A percentile compares a stretch with the other conserved stretches of the same genome.
phyloP scores from a whole-genome alignment of 306 rosid genomes.

The Lotus japonicus region DNA sequence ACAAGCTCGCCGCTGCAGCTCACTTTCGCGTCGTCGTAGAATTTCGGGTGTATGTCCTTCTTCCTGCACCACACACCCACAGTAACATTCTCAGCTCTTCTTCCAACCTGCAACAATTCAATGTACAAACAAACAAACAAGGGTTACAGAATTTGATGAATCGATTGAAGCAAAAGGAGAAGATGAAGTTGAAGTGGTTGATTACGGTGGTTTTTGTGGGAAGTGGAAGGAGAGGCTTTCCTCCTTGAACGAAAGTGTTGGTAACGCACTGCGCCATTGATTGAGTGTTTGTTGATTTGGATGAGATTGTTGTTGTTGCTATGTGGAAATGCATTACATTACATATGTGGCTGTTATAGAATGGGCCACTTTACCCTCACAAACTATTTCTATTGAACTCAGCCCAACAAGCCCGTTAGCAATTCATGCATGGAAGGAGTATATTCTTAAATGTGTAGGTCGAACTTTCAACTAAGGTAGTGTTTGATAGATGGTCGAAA shows the following conservation, averaged over 20 bases:
- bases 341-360: neutral
- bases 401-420: neutral
- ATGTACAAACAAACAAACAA: too few relatives aligned
- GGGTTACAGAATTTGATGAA: too few relatives aligned
- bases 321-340: neutral
- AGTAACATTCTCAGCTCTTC: slow-evolving; percentile 3
- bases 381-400: too few relatives aligned
- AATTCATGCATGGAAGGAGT: too few relatives aligned
- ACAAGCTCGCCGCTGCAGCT: slow-evolving; percentile 77
- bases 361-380: neutral
- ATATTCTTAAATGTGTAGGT: too few relatives aligned
- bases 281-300: neutral
- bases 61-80: slow-evolving; percentile 60
- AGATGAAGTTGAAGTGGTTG: neutral
- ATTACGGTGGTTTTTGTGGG: slow-evolving; percentile 19
- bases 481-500: too few relatives aligned
- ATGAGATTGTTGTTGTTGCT: neutral
- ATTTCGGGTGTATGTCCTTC: slow-evolving; percentile 83
- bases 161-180: too few relatives aligned
- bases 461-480: too few relatives aligned
- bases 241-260: slow-evolving; percentile 44
- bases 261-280: slow-evolving; percentile 65
- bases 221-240: slow-evolving; percentile 28
- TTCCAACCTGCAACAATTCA: slow-evolving; percentile 17
- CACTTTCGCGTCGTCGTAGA: slow-evolving; percentile 70